Conservation (phyloP, 1,139 yeast genomes). For the Ashbya aceris region DNA sequence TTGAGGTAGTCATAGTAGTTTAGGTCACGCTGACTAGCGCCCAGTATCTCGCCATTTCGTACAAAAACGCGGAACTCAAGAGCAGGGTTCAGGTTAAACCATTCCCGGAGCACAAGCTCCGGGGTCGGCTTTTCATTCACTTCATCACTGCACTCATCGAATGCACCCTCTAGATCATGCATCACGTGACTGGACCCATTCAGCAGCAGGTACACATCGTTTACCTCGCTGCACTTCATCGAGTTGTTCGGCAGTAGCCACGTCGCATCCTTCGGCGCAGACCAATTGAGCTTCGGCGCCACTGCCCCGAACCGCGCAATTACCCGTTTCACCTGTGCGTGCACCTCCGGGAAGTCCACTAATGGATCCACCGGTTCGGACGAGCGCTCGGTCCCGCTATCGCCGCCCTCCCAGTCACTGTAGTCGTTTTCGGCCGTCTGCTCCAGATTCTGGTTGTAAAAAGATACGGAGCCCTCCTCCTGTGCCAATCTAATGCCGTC, state of each 20-base stretch:
- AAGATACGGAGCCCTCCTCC: constrained; percentile 22
- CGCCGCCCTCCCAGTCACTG: constrained; percentile 60
- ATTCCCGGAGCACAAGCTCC: constrained; percentile 69
- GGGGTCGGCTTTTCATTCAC: constrained; percentile 26
- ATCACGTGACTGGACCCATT: constrained; percentile 82
- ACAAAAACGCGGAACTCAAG: constrained; percentile 85
- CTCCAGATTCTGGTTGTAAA: constrained; percentile 33
- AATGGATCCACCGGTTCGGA: constrained; percentile 35
- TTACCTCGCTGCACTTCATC: constrained; percentile 56
- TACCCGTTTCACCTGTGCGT: constrained; percentile 38
- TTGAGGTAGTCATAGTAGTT: constrained; percentile 68
- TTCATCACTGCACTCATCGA: constrained; percentile 34
- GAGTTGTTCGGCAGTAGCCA: constrained; percentile 83
- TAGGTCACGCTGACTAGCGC: constrained; percentile 76
- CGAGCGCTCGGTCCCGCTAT: constrained; percentile 29
- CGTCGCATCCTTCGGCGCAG: constrained; percentile 87
- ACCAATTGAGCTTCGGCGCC: constrained; percentile 90
- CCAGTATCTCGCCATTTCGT: constrained; percentile 50
- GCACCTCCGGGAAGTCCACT: constrained; percentile 48
- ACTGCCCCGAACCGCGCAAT: constrained; percentile 49
- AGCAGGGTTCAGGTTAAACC: constrained; percentile 77
- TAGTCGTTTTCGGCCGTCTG: constrained; percentile 53
- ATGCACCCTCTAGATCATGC: constrained; percentile 73
- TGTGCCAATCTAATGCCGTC: constrained; percentile 71
- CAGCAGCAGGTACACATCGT: constrained; percentile 68